Conservation (phyloP, 2,329 filamentous ascomycete genomes). For the Ceratocystis cubensis region DNA sequence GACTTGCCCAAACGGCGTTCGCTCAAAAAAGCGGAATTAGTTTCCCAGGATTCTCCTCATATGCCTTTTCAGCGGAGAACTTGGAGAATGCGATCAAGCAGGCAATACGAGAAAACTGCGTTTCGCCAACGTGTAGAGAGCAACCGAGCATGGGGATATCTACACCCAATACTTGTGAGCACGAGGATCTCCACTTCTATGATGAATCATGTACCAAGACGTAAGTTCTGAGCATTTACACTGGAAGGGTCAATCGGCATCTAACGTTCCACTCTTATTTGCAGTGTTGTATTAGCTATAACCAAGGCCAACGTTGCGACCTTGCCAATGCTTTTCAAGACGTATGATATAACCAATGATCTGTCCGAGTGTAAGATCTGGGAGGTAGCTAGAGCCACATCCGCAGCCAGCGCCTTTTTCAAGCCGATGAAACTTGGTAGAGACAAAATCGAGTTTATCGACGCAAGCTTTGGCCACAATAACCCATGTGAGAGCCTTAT, state of each 20-base stretch:
- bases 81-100: not conserved
- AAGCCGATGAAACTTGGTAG: slow-evolving; percentile 26
- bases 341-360: slow-evolving; percentile 23
- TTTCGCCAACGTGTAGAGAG: not conserved
- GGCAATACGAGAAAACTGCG: not conserved
- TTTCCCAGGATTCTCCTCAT: not conserved
- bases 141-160: too few relatives aligned
- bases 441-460: slow-evolving; percentile 26
- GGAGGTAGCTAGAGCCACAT: slow-evolving; percentile 27
- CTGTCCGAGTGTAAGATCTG: slow-evolving; percentile 25
- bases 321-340: slow-evolving; percentile 24
- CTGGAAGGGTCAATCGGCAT: not conserved
- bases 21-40: not conserved
- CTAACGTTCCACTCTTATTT: not conserved
- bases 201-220: not conserved
- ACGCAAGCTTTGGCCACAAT: slow-evolving; percentile 27
- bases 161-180: not conserved
- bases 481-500: slow-evolving; percentile 28
- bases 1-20: not conserved
- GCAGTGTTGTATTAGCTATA: not conserved
- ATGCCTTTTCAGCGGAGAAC: not conserved
- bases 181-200: not conserved
- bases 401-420: slow-evolving; percentile 27
- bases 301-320: slow-evolving; percentile 9
- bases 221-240: not conserved